Conservation (phyloP, 371 early-diverging fungal genomes). For the Mortierella sp. region DNA sequence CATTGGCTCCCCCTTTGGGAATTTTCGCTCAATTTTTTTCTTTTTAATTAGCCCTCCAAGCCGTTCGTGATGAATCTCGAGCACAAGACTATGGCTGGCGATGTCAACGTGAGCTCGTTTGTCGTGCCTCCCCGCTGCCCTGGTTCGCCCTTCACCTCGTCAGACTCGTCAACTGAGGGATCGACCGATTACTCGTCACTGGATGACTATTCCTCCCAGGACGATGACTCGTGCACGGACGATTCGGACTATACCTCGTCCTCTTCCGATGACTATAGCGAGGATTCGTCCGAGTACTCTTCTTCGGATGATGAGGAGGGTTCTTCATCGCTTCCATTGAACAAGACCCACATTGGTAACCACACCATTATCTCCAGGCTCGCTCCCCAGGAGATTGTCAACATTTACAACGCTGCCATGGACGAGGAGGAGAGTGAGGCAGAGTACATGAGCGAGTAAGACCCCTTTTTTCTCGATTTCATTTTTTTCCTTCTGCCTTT, state of each 20-base stretch:
- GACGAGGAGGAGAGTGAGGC: constrained; percentile 23
- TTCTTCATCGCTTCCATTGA: background rate
- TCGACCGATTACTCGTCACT: constrained; percentile 33
- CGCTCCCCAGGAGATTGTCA: constrained; percentile 24
- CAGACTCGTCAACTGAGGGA: constrained; percentile 39
- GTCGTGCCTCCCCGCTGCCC: constrained; percentile 46
- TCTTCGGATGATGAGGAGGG: constrained; percentile 36
- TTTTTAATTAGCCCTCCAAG: constrained; percentile 26
- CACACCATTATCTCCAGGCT: constrained; percentile 29
- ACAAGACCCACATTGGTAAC: constrained; percentile 29
- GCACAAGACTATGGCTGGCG: constrained; percentile 44
- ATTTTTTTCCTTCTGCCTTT: background rate
- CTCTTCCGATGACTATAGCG: constrained; percentile 35
- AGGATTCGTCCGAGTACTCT: constrained; percentile 19
- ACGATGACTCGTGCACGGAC: constrained; percentile 32
- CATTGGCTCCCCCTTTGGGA: background rate
- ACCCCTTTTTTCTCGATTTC: background rate
- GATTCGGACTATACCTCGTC: constrained; percentile 30
- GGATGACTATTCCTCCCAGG: constrained; percentile 42
- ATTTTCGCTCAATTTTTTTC: background rate
- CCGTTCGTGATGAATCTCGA: constrained; percentile 51
- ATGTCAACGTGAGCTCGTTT: constrained; percentile 37
- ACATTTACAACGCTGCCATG: constrained; percentile 26
- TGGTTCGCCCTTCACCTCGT: constrained; percentile 32
- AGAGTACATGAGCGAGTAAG: constrained; percentile 46